Base-by-base conservation (phyloP, 768 basidiomycete species). In the Rhizopogon vinicolor region DNA sequence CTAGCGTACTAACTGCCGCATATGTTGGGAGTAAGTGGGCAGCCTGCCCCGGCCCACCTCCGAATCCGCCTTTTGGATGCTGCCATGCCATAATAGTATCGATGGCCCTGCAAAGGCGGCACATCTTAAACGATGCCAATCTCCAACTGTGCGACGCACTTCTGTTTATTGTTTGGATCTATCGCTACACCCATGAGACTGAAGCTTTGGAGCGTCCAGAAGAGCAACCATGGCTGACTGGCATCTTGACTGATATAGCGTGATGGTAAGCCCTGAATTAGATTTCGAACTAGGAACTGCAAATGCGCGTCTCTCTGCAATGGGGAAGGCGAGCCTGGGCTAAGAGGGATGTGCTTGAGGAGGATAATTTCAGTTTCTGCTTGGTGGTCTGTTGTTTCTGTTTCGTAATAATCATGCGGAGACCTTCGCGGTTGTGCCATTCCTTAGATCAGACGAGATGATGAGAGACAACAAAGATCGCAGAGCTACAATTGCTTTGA, bases 161-260 rank as follows among this genome's bases (percentile, higher is more conserved):
- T 76, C 60, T 91, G 84, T 67, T 86, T 89, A 63, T 82, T 93
- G 18, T 73, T 78, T 2, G 86, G 84, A 75, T 95, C 93, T 49
- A 96, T 63, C 2, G 75, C 86, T 7, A 91, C 85, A 49, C 93
- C 91, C 43, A 96, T 66, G 2, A 85, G 66, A 62, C 89, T 87
- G 63, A 97, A 88, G 13, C 86, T 78, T 62, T 99, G 94, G 9
- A 95, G 66, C 0, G 85, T 86, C 95, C 97, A 98, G 72, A 91
- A 98, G 56, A 98, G 68, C 29, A 98, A 74, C 97, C 97, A 98
- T 0, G 97, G 90, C 63, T 96, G 87, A 61, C 91, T 94, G 0
- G 96, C 95, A 67, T 98, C 97, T 63, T 98, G 89, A 44, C 84
- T 85, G 18, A 76, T 78, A 67, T 92, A 98, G 53, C 85, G 77